Base-by-base conservation (phyloP, 2,329 filamentous ascomycete species). In the Calonectria fujianensis region DNA sequence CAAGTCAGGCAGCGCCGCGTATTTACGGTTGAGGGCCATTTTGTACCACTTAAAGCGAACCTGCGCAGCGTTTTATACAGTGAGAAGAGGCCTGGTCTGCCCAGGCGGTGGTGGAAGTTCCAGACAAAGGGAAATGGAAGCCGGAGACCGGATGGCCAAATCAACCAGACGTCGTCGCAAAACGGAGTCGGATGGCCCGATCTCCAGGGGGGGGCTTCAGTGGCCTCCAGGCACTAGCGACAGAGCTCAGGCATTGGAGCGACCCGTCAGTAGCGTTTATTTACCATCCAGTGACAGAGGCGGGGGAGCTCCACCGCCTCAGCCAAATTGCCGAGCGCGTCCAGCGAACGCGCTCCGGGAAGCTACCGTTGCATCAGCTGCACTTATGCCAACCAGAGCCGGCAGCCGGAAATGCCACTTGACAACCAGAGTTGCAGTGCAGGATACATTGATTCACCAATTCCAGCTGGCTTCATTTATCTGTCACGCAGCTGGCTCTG, bases 21-120 rank as follows among this genome's bases (percentile, higher is more conserved):
- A 97, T 88, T 97, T 97, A 82, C 93, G 91, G 83, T 93, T 94
- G 76, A 94, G 89, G 45, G 94, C 91, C 94, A 96, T 96, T 69
- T 29, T 72, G n/a, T 57, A 18, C 39, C 37, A 7, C 24, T 57
- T 35, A 27, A 39, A 39, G 66, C 50, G 35, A 61, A 52, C 32
- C 35, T 70, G 57, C 39, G 61, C 66, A 45, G 61, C 59, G 35
- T 51, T 48, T 27, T 65, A 57, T 52, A 45, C 61, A 48, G 65
- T 20, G 27, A 59, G 29, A 48, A 35, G 37, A 24, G 35, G 27
- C 29, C 63, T 35, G 32, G 51, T 65, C 35, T 61, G 24, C 32
- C 52, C 35, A n/a, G 20, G 39, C 32, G 32, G 52, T 20, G 63
- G 52, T 31, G 13, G 66, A 48, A 54, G 54, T 32, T 41, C 41